Evolutionary conservation across 2,329 filamentous ascomycete genomes (phyloP), one percentile per base, ranked within the genome.

Genomic region (Colletotrichum endophyticum): DNA sequence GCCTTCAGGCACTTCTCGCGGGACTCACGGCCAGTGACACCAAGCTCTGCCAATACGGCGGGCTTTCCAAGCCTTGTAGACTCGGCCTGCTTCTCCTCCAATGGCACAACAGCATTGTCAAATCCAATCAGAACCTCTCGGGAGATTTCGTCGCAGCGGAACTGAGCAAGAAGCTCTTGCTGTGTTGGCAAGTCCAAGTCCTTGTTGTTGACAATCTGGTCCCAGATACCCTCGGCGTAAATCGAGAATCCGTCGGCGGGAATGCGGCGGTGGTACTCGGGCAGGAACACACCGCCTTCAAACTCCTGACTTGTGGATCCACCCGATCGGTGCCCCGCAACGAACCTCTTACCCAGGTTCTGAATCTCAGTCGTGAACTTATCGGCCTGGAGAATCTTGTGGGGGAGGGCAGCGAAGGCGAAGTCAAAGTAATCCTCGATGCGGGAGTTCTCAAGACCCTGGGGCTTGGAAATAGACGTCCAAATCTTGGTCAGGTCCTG

Each of bases 391-490:
- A 99, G 91, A 77, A 98, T 96, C 88, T 99, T 99, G 89, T 99
- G 97, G 6, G 97, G 97, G 27, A 99, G 90, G 1, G 96, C 96
- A 64, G 96, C 95, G 82, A 99, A 99, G 71, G 96, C 96, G 85
- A 99, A 99, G 86, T 99, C 97, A 82, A 99, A 99, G 87, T 99
- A 99, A 83, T 99, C 96, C 80, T 97, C 95, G 79, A 99, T 99
- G 73, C 91, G 92, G 25, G 96, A 96, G 79, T 93, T 92, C 83
- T 99, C 97, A 73, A 99, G 90, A 1, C 96, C 96, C 36, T 93
- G 87, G 6, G 97, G 97, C 84, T 99, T 99, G 56, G 96, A 96
- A 77, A 99, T 94, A 66, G 95, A 94, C 4, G 94, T 91, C 97
- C 97, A 99, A 81, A 99, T 95, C 84, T 96, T 95, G 67, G 93